These are phyloP conservation scores for Nicotiana obtusifolia DNA, from an alignment of 257 asterid genomes.

Conservation along the genomic window DNA sequence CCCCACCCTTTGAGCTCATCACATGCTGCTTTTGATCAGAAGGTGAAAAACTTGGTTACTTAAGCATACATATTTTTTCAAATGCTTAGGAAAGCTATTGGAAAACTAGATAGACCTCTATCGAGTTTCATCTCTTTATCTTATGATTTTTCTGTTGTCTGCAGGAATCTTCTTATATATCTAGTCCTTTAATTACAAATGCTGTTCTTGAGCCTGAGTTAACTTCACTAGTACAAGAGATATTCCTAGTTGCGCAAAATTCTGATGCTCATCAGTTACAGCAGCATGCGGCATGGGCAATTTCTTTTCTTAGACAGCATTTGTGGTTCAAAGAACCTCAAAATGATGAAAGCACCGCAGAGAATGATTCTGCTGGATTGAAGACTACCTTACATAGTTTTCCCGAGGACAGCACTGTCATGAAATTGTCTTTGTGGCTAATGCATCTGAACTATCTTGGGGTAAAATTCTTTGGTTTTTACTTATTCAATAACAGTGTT, in stretches of 20 bases:
- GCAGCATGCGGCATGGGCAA: slow-evolving; percentile 86
- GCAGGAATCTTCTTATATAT: slow-evolving; percentile 47
- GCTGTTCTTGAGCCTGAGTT: slow-evolving; percentile 53
- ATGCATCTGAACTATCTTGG: slow-evolving; percentile 52
- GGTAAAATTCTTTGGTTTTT: slow-evolving; percentile 34
- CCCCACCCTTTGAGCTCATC: slow-evolving; percentile 20
- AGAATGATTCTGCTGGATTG: slow-evolving; percentile 33
- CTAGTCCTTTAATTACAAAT: slow-evolving; percentile 52
- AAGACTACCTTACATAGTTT: slow-evolving; percentile 47
- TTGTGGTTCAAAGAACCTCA: slow-evolving; percentile 40
- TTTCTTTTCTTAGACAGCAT: slow-evolving; percentile 76
- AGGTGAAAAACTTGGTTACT: slow-evolving; percentile 32
- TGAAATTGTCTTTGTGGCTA: slow-evolving; percentile 82
- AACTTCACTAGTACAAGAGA: slow-evolving; percentile 67
- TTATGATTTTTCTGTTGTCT: not conserved
- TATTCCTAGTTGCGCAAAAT: slow-evolving; percentile 70
- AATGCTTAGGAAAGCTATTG: not conserved
- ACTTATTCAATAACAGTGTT: not conserved
- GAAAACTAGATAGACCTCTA: not conserved
- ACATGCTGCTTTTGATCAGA: slow-evolving; percentile 28
- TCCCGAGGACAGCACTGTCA: slow-evolving; percentile 65
- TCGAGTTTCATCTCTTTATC: not conserved
- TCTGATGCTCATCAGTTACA: slow-evolving; percentile 62
- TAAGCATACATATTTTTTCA: not conserved
- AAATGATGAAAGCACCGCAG: slow-evolving; percentile 35